Percentiles rank a stretch among this genome's conserved stretches.
Conservation (phyloP, 495 filamentous ascomycete genomes). For the Daldinia concentrica region DNA sequence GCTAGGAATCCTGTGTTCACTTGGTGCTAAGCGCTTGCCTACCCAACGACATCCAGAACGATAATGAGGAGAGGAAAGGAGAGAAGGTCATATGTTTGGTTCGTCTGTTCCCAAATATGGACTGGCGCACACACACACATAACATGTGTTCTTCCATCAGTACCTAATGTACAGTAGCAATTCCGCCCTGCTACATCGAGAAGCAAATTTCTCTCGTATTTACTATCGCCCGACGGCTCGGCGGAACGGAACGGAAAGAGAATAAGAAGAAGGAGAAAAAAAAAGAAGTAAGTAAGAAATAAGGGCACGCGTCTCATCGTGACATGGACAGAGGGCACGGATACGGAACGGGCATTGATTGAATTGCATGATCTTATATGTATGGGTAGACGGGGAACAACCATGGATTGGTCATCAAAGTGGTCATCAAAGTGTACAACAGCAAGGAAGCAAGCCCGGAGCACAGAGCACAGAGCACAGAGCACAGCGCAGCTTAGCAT, state of each 20-base stretch:
- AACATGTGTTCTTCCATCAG: neutral
- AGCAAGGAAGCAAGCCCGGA: conserved; percentile 2
- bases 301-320: neutral
- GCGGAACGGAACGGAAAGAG: neutral
- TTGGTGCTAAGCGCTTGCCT: conserved; percentile 75
- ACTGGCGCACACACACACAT: neutral
- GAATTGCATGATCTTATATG: conserved; percentile 9
- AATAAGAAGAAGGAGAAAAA: neutral
- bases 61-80: neutral
- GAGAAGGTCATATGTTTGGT: neutral
- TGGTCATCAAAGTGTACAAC: conserved; percentile 12
- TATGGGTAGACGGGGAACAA: conserved; percentile 3
- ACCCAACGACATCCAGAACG: neutral
- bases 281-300: neutral
- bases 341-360: neutral
- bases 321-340: neutral
- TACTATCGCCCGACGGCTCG: neutral
- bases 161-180: neutral
- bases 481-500: conserved; percentile 2
- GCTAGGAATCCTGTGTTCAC: conserved; percentile 95
- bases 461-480: neutral
- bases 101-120: neutral
- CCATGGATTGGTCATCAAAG: conserved; percentile 4
- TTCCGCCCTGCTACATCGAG: neutral
- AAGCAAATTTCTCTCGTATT: neutral